Conservation (phyloP, 768 basidiomycete genomes). For the Cytidiella melzeri region DNA sequence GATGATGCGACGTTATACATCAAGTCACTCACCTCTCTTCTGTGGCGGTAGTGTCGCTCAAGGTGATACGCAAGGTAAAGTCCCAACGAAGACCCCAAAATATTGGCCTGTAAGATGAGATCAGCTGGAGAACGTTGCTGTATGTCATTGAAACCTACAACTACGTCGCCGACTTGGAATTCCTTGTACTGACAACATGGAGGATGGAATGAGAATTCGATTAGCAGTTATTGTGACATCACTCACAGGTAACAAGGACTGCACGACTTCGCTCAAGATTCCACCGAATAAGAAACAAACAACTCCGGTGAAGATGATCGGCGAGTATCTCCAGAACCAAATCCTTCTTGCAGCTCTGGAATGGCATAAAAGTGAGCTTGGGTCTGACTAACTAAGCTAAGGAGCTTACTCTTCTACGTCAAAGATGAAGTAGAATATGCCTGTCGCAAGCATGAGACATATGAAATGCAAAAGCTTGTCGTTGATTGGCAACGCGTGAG, state of each 20-base stretch:
- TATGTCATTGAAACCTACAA: conserved; percentile 38
- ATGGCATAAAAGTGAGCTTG: neutral
- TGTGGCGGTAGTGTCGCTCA: conserved; percentile 70
- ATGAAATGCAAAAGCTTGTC: conserved; percentile 78
- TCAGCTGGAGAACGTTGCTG: neutral
- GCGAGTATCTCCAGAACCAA: conserved; percentile 82
- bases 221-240: neutral
- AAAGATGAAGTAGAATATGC: conserved; percentile 80
- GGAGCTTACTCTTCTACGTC: conserved; percentile 78
- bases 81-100: conserved; percentile 67
- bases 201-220: no score
- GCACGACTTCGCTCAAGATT: conserved; percentile 75
- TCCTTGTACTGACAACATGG: conserved; percentile 48
- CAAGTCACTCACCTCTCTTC: conserved; percentile 56
- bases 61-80: conserved; percentile 59
- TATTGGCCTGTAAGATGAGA: conserved; percentile 53
- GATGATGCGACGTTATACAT: neutral
- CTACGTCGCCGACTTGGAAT: conserved; percentile 68
- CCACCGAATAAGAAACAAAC: conserved; percentile 79
- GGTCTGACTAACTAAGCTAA: conserved; percentile 1
- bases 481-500: conserved; percentile 59
- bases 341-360: conserved; percentile 67
- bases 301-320: conserved; percentile 60
- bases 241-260: conserved; percentile 66
- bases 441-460: conserved; percentile 70